Evolutionary conservation across 208 protist genomes (phyloP).

Genomic region (Trypanosoma mega): DNA sequence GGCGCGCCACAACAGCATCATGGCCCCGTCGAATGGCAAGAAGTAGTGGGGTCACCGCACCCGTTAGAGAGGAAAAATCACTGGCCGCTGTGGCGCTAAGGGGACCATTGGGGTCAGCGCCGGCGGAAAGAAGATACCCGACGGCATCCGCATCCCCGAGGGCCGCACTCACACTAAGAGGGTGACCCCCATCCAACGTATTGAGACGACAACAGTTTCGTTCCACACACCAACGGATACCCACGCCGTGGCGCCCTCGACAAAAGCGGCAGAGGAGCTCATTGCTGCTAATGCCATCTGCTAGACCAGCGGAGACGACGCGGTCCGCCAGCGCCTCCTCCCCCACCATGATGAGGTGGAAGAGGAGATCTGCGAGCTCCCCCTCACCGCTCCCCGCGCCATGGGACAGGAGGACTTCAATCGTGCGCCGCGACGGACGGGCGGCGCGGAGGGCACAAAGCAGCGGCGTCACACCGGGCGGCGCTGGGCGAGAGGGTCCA

Average conservation of each 20-base stretch:
- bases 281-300: slow-evolving; percentile 38
- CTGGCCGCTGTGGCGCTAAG: no score
- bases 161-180: slow-evolving; percentile 47
- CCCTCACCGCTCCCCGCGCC: slow-evolving; percentile 29
- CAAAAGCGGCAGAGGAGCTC: slow-evolving; percentile 54
- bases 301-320: slow-evolving; percentile 22
- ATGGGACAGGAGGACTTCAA: slow-evolving; percentile 45
- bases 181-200: slow-evolving; percentile 18
- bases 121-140: slow-evolving; percentile 35
- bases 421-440: slow-evolving; percentile 19
- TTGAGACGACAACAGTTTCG: slow-evolving; percentile 37
- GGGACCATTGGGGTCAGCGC: slow-evolving; percentile 41
- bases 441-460: slow-evolving; percentile 28
- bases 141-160: slow-evolving; percentile 45
- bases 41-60: slow-evolving; percentile 35
- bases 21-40: slow-evolving; percentile 43
- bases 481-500: no score
- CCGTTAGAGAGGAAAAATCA: no score
- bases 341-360: slow-evolving; percentile 38
- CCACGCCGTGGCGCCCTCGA: slow-evolving; percentile 21
- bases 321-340: slow-evolving; percentile 36
- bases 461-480: slow-evolving; percentile 46
- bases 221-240: slow-evolving; percentile 67
- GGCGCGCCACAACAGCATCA: slow-evolving; percentile 34
- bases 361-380: slow-evolving; percentile 51